Evolutionary conservation across 1,139 yeast species (phyloP), one percentile per base, ranked within the genome.

Genomic region (Debaryomycetaceae sp.): DNA sequence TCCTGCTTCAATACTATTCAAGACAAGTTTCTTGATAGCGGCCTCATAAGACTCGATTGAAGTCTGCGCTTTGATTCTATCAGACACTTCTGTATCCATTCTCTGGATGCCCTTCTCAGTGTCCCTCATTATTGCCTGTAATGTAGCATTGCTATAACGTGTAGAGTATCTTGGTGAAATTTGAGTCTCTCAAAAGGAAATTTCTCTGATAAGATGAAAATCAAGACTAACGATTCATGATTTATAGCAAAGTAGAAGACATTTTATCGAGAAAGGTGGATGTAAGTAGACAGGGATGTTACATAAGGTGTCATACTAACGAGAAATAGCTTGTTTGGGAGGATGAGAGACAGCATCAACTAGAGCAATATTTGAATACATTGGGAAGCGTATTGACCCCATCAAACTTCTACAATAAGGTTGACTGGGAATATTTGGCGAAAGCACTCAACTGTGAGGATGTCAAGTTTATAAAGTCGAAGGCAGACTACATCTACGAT

Each of bases 1-100:
- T 0, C 76, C 74, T 0, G 97, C 91, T 60, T 90, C 97, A 1
- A 89, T 68, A 11, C 91, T 74, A 65, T 90, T 90, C 58, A 87
- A 95, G 41, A 91, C 62, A 59, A 91, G 66, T 57, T 88, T 96
- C 52, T 83, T 80, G 22, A 88, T 63, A 0, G 88, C 95, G 47
- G 51, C 49, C 22, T 49, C 60, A 37, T 54, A 49, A 3, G 58
- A 48, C 24, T 37, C 45, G 29, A 55, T 41, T 13, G 41, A 42
- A 5, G 49, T 31, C 34, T 52, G 58, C 5, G 58, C 48, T 22
- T 48, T 45, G 14, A 57, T 39, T 38, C 45, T 50, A 34, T 34
- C 42, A n/a, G 49, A 44, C 17, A 47, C 47, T 6, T 48, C 37
- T 6, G 42, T 43, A 20, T 49, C 41, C 14, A 56, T 43, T 42